These are phyloP conservation scores for Phytophthora multivora DNA, from an alignment of 352 stramenopile genomes.

Conservation along the genomic window DNA sequence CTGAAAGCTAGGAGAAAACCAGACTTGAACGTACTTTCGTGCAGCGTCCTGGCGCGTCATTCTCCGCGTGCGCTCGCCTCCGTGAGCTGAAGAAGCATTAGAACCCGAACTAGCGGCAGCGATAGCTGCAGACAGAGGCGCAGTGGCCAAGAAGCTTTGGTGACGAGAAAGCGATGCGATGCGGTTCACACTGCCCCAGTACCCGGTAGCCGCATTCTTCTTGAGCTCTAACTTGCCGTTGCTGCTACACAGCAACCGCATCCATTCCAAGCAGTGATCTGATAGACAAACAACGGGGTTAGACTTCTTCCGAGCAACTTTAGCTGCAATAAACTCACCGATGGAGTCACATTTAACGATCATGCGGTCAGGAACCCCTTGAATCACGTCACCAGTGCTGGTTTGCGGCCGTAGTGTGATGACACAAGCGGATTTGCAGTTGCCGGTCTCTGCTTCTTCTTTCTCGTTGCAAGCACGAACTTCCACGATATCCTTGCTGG, in stretches of 20 bases:
- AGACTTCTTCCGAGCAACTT: not conserved
- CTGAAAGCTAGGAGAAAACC: not conserved
- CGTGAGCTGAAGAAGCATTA: constrained; percentile 3
- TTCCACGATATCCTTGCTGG: constrained; percentile 80
- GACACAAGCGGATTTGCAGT: constrained; percentile 62
- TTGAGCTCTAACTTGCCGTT: constrained; percentile 90
- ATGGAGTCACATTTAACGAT: constrained; percentile 84
- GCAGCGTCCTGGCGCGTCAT: constrained; percentile 79
- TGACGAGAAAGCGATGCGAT: constrained; percentile 84
- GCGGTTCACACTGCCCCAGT: constrained; percentile 87
- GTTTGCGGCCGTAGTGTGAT: constrained; percentile 46
- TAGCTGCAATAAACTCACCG: constrained; percentile 41
- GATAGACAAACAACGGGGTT: constrained; percentile 6
- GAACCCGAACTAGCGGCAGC: constrained; percentile 36
- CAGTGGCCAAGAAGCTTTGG: constrained; percentile 81
- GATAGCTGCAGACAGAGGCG: constrained; percentile 49
- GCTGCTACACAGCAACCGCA: constrained; percentile 82
- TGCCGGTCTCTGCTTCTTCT: constrained; percentile 65
- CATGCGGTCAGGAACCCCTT: constrained; percentile 53
- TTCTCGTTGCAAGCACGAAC: constrained; percentile 81
- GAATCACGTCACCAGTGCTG: constrained; percentile 18
- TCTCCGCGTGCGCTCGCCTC: constrained; percentile 52
- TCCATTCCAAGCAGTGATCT: constrained; percentile 90
- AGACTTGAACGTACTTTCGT: constrained; percentile 58
- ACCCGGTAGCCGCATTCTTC: constrained; percentile 85